A percentile compares a stretch with the other conserved stretches of the same genome.
Evolutionary conservation across 2,329 filamentous ascomycete genomes (phyloP).

Genomic region (Trichoderma harzianum): DNA sequence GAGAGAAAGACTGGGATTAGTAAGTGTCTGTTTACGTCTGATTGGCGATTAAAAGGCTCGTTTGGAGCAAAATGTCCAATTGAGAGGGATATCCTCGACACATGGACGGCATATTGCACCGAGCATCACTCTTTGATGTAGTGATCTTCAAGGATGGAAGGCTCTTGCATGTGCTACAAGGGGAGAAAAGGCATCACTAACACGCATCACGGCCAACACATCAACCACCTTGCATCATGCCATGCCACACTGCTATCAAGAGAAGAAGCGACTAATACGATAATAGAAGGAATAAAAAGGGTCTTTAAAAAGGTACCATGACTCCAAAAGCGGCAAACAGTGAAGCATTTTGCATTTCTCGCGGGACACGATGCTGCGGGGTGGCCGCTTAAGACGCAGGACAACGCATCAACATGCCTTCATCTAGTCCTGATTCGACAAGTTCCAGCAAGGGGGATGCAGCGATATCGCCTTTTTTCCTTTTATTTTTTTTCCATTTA

Average conservation of each 20-base stretch:
- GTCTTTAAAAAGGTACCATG: not conserved
- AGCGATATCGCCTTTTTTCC: not conserved
- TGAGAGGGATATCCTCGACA: not conserved
- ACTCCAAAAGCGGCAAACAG: not conserved
- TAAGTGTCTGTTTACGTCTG: not conserved
- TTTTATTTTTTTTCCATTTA: no score
- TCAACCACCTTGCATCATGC: not conserved
- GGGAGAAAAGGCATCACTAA: not conserved
- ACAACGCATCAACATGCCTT: constrained; percentile 21
- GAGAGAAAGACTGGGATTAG: not conserved
- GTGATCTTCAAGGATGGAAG: not conserved
- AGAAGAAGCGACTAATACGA: not conserved
- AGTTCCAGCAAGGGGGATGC: not conserved
- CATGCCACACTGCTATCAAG: not conserved
- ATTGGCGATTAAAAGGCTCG: not conserved
- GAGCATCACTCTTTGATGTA: not conserved
- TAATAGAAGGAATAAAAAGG: not conserved
- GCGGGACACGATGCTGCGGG: constrained; percentile 4
- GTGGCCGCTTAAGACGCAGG: constrained; percentile 17
- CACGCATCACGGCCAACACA: not conserved
- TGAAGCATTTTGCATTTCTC: not conserved
- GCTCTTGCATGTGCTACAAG: not conserved
- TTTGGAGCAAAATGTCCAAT: not conserved
- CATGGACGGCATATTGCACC: not conserved
- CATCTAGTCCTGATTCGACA: not conserved